A percentile compares a stretch with the other conserved stretches of the same genome.
Conservation (phyloP, 2,329 filamentous ascomycete species). For the Mariannaea elegans region DNA sequence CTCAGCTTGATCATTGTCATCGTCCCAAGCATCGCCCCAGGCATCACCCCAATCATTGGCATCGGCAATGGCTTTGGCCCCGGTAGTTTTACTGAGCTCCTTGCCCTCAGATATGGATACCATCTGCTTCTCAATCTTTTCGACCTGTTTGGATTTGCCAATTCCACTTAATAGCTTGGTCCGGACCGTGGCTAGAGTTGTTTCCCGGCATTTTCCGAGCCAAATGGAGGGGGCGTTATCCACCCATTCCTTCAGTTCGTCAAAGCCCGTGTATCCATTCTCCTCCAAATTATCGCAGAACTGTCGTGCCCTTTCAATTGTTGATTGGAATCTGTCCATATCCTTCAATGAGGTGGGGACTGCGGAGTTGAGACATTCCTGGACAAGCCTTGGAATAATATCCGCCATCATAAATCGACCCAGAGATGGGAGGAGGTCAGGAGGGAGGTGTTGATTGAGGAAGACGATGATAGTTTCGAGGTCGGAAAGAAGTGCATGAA, state of each 20-base stretch:
- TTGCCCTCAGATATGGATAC: constrained; percentile 74
- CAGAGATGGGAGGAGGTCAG: constrained; percentile 66
- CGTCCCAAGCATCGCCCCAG: constrained; percentile 85
- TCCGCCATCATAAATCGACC: constrained; percentile 75
- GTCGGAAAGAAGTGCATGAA: constrained; percentile 63
- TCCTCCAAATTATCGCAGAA: constrained; percentile 72
- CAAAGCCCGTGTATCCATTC: constrained; percentile 69
- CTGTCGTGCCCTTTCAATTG: constrained; percentile 68
- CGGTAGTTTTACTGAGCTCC: constrained; percentile 65
- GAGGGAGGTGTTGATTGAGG: constrained; percentile 60
- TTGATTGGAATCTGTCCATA: constrained; percentile 75
- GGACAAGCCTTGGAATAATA: constrained; percentile 73
- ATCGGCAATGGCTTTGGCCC: constrained; percentile 53
- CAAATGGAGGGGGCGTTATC: constrained; percentile 82
- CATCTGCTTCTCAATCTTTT: constrained; percentile 85
- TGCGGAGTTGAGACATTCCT: constrained; percentile 76
- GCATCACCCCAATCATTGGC: constrained; percentile 76
- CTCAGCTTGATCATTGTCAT: constrained; percentile 62
- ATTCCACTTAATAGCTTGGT: constrained; percentile 73
- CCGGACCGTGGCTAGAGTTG: constrained; percentile 78
- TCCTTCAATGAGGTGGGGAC: constrained; percentile 79
- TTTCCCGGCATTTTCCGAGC: constrained; percentile 85
- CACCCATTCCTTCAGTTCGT: constrained; percentile 80
- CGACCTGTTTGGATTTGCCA: constrained; percentile 74
- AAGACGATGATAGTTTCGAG: constrained; percentile 62